phyloP scores from a whole-genome alignment of 345 rosid species.

The Heritiera fomes region DNA sequence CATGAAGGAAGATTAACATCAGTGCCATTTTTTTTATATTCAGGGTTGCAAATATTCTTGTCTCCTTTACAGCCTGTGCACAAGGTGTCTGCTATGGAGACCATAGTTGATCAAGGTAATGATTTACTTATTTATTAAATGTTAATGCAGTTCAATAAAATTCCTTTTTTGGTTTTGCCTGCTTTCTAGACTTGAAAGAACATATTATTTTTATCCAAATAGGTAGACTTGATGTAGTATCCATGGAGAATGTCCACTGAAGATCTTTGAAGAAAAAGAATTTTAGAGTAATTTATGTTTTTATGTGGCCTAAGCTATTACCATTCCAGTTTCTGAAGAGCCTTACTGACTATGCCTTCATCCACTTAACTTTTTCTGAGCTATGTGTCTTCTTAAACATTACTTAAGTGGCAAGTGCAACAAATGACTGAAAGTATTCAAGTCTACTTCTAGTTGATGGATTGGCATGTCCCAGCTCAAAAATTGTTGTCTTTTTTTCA shows the following conservation, averaged over 20 bases:
- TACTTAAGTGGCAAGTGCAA: neutral
- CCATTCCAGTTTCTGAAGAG: neutral
- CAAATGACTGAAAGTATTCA: neutral
- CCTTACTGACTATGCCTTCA: neutral
- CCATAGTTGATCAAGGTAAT: conserved; percentile 16
- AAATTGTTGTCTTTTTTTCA: neutral
- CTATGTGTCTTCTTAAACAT: neutral
- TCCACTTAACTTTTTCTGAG: conserved; percentile 2
- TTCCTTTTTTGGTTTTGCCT: neutral
- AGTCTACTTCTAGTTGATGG: neutral
- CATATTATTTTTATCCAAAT: neutral
- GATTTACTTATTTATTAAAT: neutral
- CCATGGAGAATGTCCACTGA: neutral
- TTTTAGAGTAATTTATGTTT: neutral
- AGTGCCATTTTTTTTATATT: neutral
- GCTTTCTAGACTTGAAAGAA: conserved; percentile 1
- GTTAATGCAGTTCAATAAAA: neutral
- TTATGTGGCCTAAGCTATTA: neutral
- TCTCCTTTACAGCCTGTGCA: conserved; percentile 3
- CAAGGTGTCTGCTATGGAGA: conserved; percentile 2
- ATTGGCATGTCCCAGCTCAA: neutral
- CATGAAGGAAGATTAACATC: conserved; percentile 8
- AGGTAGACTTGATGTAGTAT: neutral
- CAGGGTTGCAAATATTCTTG: conserved; percentile 41
- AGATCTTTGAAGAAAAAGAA: neutral